Percentiles rank a stretch among this genome's conserved stretches.
These are phyloP conservation scores for Penicillium longicatenatum DNA, from an alignment of 495 filamentous ascomycete species.

Conservation along the genomic window DNA sequence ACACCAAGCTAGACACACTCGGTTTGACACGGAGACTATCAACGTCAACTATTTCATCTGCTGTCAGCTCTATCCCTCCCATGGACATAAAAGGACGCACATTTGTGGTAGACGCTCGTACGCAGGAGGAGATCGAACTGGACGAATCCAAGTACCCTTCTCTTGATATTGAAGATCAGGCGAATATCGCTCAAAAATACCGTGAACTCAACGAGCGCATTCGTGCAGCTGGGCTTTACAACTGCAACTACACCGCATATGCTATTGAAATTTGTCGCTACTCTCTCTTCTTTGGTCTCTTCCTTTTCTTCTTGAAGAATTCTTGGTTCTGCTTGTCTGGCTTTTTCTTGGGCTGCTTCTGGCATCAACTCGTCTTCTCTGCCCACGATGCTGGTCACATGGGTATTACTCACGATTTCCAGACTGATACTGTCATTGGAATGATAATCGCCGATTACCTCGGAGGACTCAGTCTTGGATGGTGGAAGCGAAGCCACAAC, in stretches of 20 bases:
- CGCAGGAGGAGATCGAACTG: conserved; percentile 65
- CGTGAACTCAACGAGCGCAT: conserved; percentile 66
- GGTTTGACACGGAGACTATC: conserved; percentile 16
- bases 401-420: conserved; percentile 85
- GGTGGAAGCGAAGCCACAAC: conserved; percentile 94
- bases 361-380: conserved; percentile 89
- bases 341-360: conserved; percentile 73
- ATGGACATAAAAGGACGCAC: not conserved
- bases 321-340: conserved; percentile 46
- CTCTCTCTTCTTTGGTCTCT: conserved; percentile 58
- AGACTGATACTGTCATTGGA: conserved; percentile 76
- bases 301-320: conserved; percentile 42
- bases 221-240: conserved; percentile 67
- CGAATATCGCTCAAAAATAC: conserved; percentile 72
- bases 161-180: conserved; percentile 67
- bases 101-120: conserved; percentile 62
- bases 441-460: conserved; percentile 83
- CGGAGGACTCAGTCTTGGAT: conserved; percentile 83
- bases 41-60: conserved; percentile 57
- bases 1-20: conserved; percentile 6
- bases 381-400: conserved; percentile 92
- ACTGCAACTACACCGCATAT: conserved; percentile 82
- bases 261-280: conserved; percentile 67
- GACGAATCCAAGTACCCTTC: conserved; percentile 75
- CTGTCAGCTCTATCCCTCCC: conserved; percentile 6